phyloP scores from a whole-genome alignment of 2,329 filamentous ascomycete species.

The Sporothrix phasma region DNA sequence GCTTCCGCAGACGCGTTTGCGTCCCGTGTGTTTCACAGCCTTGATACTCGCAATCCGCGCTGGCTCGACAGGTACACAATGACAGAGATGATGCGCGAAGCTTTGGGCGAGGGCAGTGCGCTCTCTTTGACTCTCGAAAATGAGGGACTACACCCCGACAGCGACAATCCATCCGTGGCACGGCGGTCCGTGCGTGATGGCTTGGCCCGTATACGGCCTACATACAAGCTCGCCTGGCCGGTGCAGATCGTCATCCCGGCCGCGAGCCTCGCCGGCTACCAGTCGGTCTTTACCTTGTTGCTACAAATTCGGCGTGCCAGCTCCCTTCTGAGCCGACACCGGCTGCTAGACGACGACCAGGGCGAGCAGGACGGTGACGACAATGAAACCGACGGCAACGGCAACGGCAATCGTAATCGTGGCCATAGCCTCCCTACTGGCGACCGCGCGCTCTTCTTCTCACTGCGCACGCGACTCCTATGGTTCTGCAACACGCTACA shows the following conservation, averaged over 20 bases:
- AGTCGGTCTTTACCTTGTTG: conserved; percentile 62
- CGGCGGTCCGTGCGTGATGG: conserved; percentile 50
- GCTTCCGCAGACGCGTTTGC: conserved; percentile 56
- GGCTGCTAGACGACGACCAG: conserved; percentile 31
- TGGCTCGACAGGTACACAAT: conserved; percentile 80
- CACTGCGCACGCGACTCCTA: conserved; percentile 57
- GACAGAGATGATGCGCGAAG: conserved; percentile 65
- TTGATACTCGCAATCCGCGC: conserved; percentile 48
- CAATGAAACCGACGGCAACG: conserved; percentile 22
- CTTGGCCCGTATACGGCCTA: conserved; percentile 53
- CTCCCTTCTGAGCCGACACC: conserved; percentile 51
- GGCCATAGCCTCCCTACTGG: conserved; percentile 16
- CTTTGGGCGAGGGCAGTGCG: conserved; percentile 43
- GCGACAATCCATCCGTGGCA: conserved; percentile 34
- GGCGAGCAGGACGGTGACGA: neutral
- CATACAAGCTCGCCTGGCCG: conserved; percentile 58
- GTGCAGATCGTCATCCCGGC: conserved; percentile 63
- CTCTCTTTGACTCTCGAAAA: conserved; percentile 11
- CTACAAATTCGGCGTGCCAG: conserved; percentile 67
- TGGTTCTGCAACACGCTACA: conserved; percentile 71
- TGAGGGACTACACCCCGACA: neutral
- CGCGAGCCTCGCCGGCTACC: conserved; percentile 55
- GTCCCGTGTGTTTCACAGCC: conserved; percentile 60
- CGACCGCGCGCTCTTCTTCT: conserved; percentile 43
- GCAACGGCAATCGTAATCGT: neutral